A percentile compares a stretch with the other conserved stretches of the same genome.
These are phyloP conservation scores for Coniella vitis DNA, from an alignment of 2,329 filamentous ascomycete genomes.

Conservation along the genomic window DNA sequence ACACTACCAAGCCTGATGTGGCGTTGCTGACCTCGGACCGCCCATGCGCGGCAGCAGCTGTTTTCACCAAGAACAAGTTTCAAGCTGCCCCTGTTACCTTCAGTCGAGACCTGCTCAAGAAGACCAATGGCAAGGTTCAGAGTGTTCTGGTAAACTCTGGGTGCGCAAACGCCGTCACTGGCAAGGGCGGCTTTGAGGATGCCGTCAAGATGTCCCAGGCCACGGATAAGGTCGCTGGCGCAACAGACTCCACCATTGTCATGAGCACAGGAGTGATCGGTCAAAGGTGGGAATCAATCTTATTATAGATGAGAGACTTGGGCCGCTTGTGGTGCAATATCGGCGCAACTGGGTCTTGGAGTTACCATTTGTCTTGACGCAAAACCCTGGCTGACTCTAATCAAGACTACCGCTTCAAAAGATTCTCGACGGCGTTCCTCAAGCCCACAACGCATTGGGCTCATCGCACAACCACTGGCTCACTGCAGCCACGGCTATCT, in stretches of 20 bases:
- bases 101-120: slow-evolving; percentile 64
- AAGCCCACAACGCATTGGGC: slow-evolving; percentile 64
- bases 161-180: slow-evolving; percentile 95
- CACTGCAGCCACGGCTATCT: slow-evolving; percentile 79
- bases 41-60: slow-evolving; percentile 80
- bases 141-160: slow-evolving; percentile 91
- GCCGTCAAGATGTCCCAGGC: slow-evolving; percentile 74
- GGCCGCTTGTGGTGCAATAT: not conserved
- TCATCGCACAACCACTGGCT: slow-evolving; percentile 82
- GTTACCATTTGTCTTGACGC: not conserved
- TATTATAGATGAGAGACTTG: slow-evolving; percentile 9
- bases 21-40: slow-evolving; percentile 80
- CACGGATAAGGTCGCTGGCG: slow-evolving; percentile 59
- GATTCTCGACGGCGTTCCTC: slow-evolving; percentile 76
- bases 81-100: slow-evolving; percentile 92
- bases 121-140: slow-evolving; percentile 63
- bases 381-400: slow-evolving; percentile 9
- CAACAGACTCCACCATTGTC: slow-evolving; percentile 63
- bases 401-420: slow-evolving; percentile 78
- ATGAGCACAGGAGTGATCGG: slow-evolving; percentile 99
- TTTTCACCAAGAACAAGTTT: slow-evolving; percentile 98
- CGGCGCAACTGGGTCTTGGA: not conserved
- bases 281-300: slow-evolving; percentile 54
- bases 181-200: slow-evolving; percentile 81
- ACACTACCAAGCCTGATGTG: slow-evolving; percentile 86